Base-by-base conservation (phyloP, 805 yeast genomes). In the Ogataea corticis region DNA sequence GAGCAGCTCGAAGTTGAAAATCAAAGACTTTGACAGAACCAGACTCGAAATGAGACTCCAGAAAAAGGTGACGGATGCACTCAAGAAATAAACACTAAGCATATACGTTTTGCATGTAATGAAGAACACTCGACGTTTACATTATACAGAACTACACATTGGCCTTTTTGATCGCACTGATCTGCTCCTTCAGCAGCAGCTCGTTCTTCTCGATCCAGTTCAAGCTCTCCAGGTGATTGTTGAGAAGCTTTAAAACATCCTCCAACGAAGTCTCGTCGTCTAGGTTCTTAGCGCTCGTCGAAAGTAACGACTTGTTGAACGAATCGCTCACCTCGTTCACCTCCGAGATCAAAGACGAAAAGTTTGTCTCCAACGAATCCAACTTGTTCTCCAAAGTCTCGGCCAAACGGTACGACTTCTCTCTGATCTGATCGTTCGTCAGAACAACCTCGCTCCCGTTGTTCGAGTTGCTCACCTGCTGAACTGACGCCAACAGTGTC, bases 181-280 rank as follows among this genome's bases (percentile, higher is more conserved):
- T 64, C 64, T 87, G 85, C 30, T 77, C 76, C 61, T 85, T 87
- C 56, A 94, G 72, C 18, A 71, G 70, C 15, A 75, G 75, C 42
- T 96, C 88, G 51, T 83, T 79, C 50, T 75, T 76, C 60, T 94
- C 96, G 45, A 94, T 79, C 75, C 91, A 90, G 62, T 83, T 89
- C 67, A 94, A 75, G 51, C 96, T 88, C 50, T 91, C 94, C 65
- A 94, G 71, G 65, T 94, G 98, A 37, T 88, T 80, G 62, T 92
- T 91, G 61, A 94, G 76, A 51, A 94, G 73, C 63, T 82, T 84
- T 25, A 94, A 84, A 50, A 92, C 79, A 61, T 84, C 90, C 54
- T 80, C 82, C 36, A 82, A 65, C 3, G 82, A 73, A 16, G 55
- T 52, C 32, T 59, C 62, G 40, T 61, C 64, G 16, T 56, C 61